These are phyloP conservation scores for Epichloe brachyelytri DNA, from an alignment of 2,329 filamentous ascomycete species.

Conservation along the genomic window DNA sequence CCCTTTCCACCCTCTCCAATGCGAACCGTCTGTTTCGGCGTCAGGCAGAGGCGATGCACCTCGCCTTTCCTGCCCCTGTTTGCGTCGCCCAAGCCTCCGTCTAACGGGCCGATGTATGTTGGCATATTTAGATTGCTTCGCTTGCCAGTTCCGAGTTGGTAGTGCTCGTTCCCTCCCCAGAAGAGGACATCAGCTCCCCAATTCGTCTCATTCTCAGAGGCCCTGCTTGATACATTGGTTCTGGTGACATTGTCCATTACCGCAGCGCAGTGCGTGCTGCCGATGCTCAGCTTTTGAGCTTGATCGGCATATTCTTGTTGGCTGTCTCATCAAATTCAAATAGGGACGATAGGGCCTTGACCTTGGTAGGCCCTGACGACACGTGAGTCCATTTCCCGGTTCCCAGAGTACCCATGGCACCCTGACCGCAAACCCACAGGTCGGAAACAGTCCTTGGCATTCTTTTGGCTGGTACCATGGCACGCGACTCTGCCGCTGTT, in stretches of 20 bases:
- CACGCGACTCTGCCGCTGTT: conserved; percentile 7
- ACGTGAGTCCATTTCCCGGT: conserved; percentile 85
- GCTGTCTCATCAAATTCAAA: conserved; percentile 74
- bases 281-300: conserved; percentile 60
- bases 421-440: conserved; percentile 76
- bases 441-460: conserved; percentile 35
- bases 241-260: conserved; percentile 72
- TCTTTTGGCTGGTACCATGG: conserved; percentile 18
- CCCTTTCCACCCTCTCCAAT: conserved; percentile 47
- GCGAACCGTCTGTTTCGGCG: conserved; percentile 58
- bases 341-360: conserved; percentile 71
- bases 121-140: conserved; percentile 67
- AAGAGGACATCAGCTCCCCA: conserved; percentile 83
- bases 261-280: conserved; percentile 68
- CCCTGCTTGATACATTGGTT: conserved; percentile 38
- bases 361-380: conserved; percentile 62
- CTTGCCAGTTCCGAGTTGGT: conserved; percentile 85
- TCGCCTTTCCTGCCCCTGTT: conserved; percentile 47
- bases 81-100: conserved; percentile 45
- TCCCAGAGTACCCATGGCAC: conserved; percentile 71
- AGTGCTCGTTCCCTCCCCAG: conserved; percentile 93
- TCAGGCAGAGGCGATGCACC: conserved; percentile 65
- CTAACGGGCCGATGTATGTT: conserved; percentile 65
- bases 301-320: conserved; percentile 61
- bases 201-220: conserved; percentile 58